These are phyloP conservation scores for Triticum turgidum DNA, from an alignment of 176 grass and related monocot genomes.

Conservation along the genomic window DNA sequence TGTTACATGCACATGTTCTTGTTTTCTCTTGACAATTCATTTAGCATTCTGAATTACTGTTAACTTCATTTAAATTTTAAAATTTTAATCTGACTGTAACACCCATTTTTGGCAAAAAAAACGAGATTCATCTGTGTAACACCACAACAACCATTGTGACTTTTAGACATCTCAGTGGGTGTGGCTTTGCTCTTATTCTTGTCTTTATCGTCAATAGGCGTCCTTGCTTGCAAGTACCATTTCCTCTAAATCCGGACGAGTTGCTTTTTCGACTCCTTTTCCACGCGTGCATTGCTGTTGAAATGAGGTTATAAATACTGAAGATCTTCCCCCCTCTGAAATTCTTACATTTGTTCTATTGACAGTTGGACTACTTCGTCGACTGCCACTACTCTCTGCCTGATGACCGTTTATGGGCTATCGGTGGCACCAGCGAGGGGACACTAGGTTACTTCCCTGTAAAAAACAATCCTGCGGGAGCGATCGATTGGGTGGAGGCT, in stretches of 20 bases:
- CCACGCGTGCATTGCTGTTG: neutral
- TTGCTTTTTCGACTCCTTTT: neutral
- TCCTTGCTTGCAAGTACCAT: neutral
- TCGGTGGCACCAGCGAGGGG: slow-evolving; percentile 64
- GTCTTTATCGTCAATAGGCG: neutral
- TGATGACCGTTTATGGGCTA: slow-evolving; percentile 74
- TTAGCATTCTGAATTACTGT: too few species aligned
- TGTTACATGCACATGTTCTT: too few species aligned
- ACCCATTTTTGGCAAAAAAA: too few species aligned
- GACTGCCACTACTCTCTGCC: slow-evolving; percentile 78
- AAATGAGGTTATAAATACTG: neutral
- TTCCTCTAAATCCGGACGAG: neutral
- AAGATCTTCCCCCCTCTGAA: neutral
- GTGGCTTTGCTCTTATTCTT: neutral
- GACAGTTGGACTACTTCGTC: slow-evolving; percentile 90
- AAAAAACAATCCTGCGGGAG: slow-evolving; percentile 25
- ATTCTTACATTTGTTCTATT: neutral
- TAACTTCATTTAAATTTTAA: too few species aligned
- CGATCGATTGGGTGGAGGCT: slow-evolving; percentile 58
- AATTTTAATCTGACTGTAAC: too few species aligned
- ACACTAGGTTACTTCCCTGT: slow-evolving; percentile 86
- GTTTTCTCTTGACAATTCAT: too few species aligned
- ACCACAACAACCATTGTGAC: too few species aligned
- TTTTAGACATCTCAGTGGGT: neutral
- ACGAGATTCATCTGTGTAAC: too few species aligned